Base-by-base conservation (phyloP, 768 basidiomycete species). In the Phylloporus sp. region DNA sequence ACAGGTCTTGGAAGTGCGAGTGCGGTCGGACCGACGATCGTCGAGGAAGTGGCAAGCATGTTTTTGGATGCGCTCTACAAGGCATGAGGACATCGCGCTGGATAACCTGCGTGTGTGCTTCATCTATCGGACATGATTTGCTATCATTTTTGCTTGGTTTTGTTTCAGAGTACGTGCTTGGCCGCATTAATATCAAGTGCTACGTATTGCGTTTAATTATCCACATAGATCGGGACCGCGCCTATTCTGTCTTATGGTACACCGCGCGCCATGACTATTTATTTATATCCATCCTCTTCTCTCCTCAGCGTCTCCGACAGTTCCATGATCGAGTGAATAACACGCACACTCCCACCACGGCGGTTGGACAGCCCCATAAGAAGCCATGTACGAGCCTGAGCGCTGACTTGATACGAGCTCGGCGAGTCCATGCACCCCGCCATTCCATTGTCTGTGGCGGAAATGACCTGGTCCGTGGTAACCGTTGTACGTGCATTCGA, bases 41-140 rank as follows among this genome's bases (percentile, higher is more conserved):
- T 94, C 20, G 80, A 81, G 6, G 77, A 87, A 59, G 66, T 94
- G 31, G 89, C 90, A 18, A 80, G 82, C n/a, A 78, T 82, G 18
- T 94, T 88, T 71, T 70, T 95, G 65, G 90, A 94, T 68, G 76
- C 88, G 46, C 55, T 93, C 59, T 94, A 92, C 74, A 86, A 87
- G 69, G 87, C 86, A 18, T 90, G 6, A 41, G n/a, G 7, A n/a
- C 8, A 3, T 18, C 20, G 2, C 7, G 18, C 32, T 13, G 31
- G n/a, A n/a, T n/a, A n/a, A n/a, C 13, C 6, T 32, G 31, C 12
- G 15, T 6, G 12, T 32, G 31, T 10, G 12, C 15, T 1, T 8
- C 5, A 29, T 32, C 31, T 9, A 32, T 32, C 31, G 12, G 6
- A 32, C 28, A 7, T 29, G 28, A 8, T 29, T 15, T 32, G 13